phyloP scores from a whole-genome alignment of 768 basidiomycete species.

The Cubamyces lactineus region DNA sequence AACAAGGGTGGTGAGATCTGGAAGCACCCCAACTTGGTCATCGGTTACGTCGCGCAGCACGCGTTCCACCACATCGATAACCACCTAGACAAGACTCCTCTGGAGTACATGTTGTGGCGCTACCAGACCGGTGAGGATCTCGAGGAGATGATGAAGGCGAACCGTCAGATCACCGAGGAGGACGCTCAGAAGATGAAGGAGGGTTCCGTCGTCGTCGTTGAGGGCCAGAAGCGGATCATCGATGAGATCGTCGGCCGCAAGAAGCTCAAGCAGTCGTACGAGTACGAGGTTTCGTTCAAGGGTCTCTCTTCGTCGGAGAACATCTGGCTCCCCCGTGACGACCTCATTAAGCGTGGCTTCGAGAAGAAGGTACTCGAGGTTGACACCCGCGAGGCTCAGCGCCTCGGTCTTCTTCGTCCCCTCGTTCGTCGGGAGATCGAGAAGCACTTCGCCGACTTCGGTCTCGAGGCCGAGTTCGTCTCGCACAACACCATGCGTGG shows the following conservation, averaged over 20 bases:
- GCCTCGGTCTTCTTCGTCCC: constrained; percentile 91
- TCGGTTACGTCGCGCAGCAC: constrained; percentile 98
- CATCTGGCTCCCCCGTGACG: constrained; percentile 96
- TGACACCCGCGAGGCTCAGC: constrained; percentile 96
- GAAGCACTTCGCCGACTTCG: constrained; percentile 99
- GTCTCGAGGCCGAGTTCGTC: constrained; percentile 98
- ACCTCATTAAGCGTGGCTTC: constrained; percentile 96
- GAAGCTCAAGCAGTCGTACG: constrained; percentile 99
- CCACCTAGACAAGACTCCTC: constrained; percentile 97
- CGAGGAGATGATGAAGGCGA: constrained; percentile 94
- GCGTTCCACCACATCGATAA: constrained; percentile 99
- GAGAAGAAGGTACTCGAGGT: constrained; percentile 99
- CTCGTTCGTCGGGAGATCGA: constrained; percentile 98
- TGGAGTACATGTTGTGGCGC: constrained; percentile 99
- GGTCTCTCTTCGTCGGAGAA: constrained; percentile 94
- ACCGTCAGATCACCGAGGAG: constrained; percentile 82
- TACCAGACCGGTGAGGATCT: constrained; percentile 99
- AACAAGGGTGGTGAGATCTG: constrained; percentile 97
- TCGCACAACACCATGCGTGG: constrained; percentile 99
- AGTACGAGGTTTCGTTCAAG: constrained; percentile 98
- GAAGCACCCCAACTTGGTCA: constrained; percentile 99
- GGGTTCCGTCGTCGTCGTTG: constrained; percentile 80
- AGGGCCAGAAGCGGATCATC: constrained; percentile 93
- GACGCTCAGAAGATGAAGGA: constrained; percentile 98
- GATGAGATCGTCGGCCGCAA: constrained; percentile 90